A percentile compares a stretch with the other conserved stretches of the same genome.
Evolutionary conservation across 768 basidiomycete genomes (phyloP).

Genomic region (Pulveroboletus sp.): DNA sequence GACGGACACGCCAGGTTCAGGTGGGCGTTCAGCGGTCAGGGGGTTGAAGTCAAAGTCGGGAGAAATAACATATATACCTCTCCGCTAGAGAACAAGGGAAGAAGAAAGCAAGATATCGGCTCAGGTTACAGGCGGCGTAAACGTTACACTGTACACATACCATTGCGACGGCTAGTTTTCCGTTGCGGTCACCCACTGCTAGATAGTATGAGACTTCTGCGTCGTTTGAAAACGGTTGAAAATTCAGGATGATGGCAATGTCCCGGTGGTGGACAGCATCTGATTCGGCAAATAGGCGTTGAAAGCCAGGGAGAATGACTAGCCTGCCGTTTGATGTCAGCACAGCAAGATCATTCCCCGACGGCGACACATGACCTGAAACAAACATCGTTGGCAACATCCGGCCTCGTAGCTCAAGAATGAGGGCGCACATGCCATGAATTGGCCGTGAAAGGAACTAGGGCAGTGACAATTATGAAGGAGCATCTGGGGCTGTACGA

Average conservation of each 20-base stretch:
- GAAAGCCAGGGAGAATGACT: constrained; percentile 28
- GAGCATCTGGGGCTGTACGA: constrained; percentile 23
- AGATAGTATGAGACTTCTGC: constrained; percentile 40
- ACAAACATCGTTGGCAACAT: constrained; percentile 1
- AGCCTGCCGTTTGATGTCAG: constrained; percentile 25
- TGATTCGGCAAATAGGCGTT: constrained; percentile 21
- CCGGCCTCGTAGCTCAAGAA: background rate
- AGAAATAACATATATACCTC: constrained; percentile 26
- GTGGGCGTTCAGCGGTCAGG: constrained; percentile 25
- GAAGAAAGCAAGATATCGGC: background rate
- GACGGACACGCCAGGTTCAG: constrained; percentile 30
- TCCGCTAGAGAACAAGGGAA: constrained; percentile 2
- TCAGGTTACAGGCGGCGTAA: no score
- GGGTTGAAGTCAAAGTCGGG: constrained; percentile 20
- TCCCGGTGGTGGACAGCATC: constrained; percentile 38
- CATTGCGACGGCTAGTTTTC: constrained; percentile 43
- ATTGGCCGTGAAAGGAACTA: constrained; percentile 8
- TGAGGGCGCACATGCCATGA: constrained; percentile 25
- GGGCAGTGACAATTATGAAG: constrained; percentile 3
- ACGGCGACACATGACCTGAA: constrained; percentile 42
- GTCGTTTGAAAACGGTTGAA: constrained; percentile 11
- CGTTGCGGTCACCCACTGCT: constrained; percentile 38
- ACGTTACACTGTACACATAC: constrained; percentile 23
- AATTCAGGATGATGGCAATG: constrained; percentile 25
- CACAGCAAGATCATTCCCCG: constrained; percentile 36